Conservation (phyloP, 495 filamentous ascomycete species). For the Penicillium arizonense region DNA sequence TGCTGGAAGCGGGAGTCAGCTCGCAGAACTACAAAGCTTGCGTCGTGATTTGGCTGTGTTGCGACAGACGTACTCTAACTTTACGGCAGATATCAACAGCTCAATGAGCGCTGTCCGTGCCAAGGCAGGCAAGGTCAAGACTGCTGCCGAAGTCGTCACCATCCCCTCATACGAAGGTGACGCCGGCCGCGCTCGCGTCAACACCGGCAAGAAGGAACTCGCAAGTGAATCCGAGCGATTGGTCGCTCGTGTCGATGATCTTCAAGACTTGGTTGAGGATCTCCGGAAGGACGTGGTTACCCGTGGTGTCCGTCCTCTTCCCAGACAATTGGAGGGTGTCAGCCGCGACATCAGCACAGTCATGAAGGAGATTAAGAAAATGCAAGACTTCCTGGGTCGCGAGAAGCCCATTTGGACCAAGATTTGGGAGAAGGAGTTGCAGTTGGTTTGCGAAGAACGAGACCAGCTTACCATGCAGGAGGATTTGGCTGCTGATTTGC, state of each 20-base stretch:
- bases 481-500: constrained; percentile 84
- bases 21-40: constrained; percentile 75
- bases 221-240: constrained; percentile 81
- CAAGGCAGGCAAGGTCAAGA: constrained; percentile 80
- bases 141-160: constrained; percentile 63
- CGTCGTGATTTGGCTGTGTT: constrained; percentile 90
- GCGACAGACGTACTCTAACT: constrained; percentile 88
- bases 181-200: constrained; percentile 78
- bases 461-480: constrained; percentile 94
- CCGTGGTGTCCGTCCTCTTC: constrained; percentile 87
- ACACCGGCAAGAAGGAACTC: constrained; percentile 79
- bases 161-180: constrained; percentile 65
- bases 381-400: constrained; percentile 84
- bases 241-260: constrained; percentile 87
- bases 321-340: constrained; percentile 85
- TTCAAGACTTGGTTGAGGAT: constrained; percentile 95
- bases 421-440: constrained; percentile 96
- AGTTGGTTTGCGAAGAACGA: constrained; percentile 90
- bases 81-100: constrained; percentile 80
- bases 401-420: constrained; percentile 98
- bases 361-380: constrained; percentile 86
- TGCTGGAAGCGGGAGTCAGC: constrained; percentile 49
- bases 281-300: constrained; percentile 94
- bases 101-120: constrained; percentile 80
- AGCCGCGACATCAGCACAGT: constrained; percentile 80